phyloP scores from a whole-genome alignment of 2,329 filamentous ascomycete genomes.

The Pestalotiopsis sp. region DNA sequence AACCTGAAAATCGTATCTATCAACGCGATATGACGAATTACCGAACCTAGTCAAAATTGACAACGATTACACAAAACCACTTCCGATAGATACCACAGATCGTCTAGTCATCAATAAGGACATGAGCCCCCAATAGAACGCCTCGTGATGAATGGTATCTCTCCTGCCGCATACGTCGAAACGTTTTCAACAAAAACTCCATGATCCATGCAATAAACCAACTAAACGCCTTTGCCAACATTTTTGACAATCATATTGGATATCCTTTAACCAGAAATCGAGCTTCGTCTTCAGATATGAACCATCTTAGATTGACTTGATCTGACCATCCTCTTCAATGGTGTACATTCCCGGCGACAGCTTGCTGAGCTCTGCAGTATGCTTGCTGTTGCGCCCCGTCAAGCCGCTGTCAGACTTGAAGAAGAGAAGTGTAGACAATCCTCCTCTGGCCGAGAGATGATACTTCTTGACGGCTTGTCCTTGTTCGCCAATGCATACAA shows the following conservation, averaged over 20 bases:
- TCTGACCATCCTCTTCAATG: conserved; percentile 1
- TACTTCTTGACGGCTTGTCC: conserved; percentile 20
- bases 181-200: background rate
- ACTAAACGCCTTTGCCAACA: background rate
- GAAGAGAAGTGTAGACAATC: conserved; percentile 28
- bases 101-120: background rate
- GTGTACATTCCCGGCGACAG: background rate
- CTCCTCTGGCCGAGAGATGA: conserved; percentile 28
- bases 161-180: background rate
- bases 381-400: background rate
- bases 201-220: conserved; percentile 1
- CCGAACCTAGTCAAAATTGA: background rate
- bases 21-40: background rate
- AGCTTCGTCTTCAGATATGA: background rate
- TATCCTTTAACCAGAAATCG: background rate
- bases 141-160: background rate
- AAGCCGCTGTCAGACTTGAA: background rate
- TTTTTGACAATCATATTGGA: background rate
- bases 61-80: background rate
- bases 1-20: no score
- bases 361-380: background rate
- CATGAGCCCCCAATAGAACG: background rate
- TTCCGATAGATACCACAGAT: background rate
- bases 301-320: background rate
- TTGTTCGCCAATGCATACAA: conserved; percentile 24